Evolutionary conservation across 352 stramenopile species (phyloP).

Genomic region (Phytophthora citrophthora): DNA sequence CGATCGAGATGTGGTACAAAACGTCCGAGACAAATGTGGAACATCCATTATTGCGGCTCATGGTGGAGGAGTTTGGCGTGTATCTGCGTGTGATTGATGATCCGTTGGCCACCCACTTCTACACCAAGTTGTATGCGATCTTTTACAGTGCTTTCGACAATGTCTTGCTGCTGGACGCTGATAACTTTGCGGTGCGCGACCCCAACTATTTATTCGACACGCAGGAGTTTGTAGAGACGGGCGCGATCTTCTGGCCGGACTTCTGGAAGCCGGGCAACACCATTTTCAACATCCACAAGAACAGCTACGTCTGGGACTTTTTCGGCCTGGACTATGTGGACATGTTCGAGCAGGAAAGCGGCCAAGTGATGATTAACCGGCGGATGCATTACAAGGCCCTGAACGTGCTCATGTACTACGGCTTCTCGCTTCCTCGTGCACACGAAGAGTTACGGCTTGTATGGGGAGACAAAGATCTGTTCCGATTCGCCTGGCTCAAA

Average conservation of each 20-base stretch:
- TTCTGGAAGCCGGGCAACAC: conserved; percentile 77
- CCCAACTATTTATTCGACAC: conserved; percentile 73
- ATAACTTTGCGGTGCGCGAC: conserved; percentile 68
- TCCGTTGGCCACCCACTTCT: conserved; percentile 49
- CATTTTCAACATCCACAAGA: conserved; percentile 79
- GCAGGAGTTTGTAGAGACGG: conserved; percentile 53
- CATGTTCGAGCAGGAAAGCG: conserved; percentile 84
- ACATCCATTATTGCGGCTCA: conserved; percentile 44
- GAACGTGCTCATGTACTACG: conserved; percentile 82
- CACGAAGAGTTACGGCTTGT: conserved; percentile 61
- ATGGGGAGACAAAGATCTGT: conserved; percentile 87
- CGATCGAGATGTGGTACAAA: conserved; percentile 68
- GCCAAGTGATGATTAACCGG: conserved; percentile 78
- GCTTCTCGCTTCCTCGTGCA: conserved; percentile 42
- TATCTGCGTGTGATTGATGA: conserved; percentile 58
- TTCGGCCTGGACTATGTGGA: conserved; percentile 67
- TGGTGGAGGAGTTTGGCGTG: conserved; percentile 46
- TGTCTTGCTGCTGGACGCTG: conserved; percentile 61
- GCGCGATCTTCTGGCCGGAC: conserved; percentile 87
- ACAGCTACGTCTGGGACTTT: conserved; percentile 77
- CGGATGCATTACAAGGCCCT: conserved; percentile 58
- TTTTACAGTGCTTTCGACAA: conserved; percentile 63
- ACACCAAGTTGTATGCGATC: conserved; percentile 63
- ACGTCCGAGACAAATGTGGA: conserved; percentile 43
- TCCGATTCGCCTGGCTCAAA: conserved; percentile 83